Evolutionary conservation across 208 protist genomes (phyloP).

Genomic region (Porcisia hertigi): DNA sequence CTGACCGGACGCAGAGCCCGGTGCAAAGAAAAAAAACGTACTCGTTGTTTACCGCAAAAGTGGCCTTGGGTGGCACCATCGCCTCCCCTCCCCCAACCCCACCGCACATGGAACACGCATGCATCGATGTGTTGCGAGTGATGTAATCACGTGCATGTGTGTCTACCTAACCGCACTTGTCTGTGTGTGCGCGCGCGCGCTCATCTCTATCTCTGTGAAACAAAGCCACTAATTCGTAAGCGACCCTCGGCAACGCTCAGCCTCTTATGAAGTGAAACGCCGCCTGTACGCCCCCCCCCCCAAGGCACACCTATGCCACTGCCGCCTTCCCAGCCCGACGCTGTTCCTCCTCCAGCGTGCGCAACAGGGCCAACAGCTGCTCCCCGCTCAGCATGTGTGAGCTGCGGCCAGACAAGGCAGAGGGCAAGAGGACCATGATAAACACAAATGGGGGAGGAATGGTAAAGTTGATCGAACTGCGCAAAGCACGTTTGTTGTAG

Average conservation of each 20-base stretch:
- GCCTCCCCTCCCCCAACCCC: background rate
- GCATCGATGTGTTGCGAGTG: background rate
- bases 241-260: background rate
- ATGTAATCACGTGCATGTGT: background rate
- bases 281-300: background rate
- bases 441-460: slow-evolving; percentile 53
- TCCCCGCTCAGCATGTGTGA: slow-evolving; percentile 34
- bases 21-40: background rate
- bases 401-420: slow-evolving; percentile 24
- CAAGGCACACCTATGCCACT: background rate
- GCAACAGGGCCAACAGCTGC: slow-evolving; percentile 38
- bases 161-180: background rate
- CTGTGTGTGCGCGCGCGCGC: background rate
- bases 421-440: slow-evolving; percentile 45
- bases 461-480: slow-evolving; percentile 13
- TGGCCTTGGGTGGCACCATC: background rate
- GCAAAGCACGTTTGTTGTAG: slow-evolving; percentile 18
- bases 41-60: background rate
- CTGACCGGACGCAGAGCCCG: background rate
- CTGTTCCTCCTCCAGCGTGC: slow-evolving; percentile 32
- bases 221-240: background rate
- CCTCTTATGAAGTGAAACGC: background rate
- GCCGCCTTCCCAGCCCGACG: background rate
- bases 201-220: background rate
- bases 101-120: background rate